These are phyloP conservation scores for Hibiscus mutabilis DNA, from an alignment of 345 rosid species.

Conservation along the genomic window DNA sequence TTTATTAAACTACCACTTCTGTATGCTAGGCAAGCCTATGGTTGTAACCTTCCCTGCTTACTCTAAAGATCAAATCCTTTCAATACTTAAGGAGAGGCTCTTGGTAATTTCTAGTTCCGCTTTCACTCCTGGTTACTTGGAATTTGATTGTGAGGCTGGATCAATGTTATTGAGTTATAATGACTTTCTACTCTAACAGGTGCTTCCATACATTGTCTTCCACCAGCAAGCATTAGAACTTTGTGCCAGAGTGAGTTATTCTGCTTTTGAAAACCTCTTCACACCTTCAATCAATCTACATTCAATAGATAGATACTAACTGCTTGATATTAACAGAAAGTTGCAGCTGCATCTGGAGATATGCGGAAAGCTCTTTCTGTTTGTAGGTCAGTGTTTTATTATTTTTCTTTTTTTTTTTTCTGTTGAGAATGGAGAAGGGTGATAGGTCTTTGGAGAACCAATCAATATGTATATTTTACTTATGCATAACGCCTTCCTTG, in stretches of 20 bases:
- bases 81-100: constrained; percentile 76
- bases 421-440: background rate
- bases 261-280: background rate
- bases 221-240: constrained; percentile 83
- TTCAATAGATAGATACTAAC: constrained; percentile 14
- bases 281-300: background rate
- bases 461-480: too few species aligned
- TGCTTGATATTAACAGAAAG: constrained; percentile 48
- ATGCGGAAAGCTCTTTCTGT: constrained; percentile 88
- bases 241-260: constrained; percentile 83
- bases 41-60: constrained; percentile 78
- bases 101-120: constrained; percentile 35
- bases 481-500: too few species aligned
- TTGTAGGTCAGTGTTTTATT: constrained; percentile 49
- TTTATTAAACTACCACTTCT: background rate
- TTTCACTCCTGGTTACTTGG: background rate
- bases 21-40: constrained; percentile 61
- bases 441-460: background rate
- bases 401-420: background rate
- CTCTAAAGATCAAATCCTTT: constrained; percentile 66
- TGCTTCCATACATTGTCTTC: constrained; percentile 50
- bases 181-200: constrained; percentile 34
- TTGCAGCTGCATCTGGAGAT: constrained; percentile 93
- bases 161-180: background rate
- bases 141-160: background rate